Base-by-base conservation (phyloP, 169 alveolate species). In the Cryptosporidium ubiquitum region DNA sequence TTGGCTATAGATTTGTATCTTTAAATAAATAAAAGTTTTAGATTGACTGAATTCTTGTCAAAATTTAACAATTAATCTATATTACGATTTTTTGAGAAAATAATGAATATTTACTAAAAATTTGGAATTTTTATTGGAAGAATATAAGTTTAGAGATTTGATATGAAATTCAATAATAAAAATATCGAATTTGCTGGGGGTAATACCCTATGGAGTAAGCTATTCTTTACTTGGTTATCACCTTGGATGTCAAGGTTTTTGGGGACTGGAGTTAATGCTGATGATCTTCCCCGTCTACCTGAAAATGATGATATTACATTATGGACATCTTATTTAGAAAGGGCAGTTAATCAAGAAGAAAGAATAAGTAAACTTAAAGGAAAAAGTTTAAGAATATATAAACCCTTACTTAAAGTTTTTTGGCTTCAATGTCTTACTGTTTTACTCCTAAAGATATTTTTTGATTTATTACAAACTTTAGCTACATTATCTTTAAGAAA, bases 191-290 rank as follows among this genome's bases (percentile, higher is more conserved):
- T 44, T 47, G 89, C 89, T 18, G 89, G 89, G 52, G 89, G 89
- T 18, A 61, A 33, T 39, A 60, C 39, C 52, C 47, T 44, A 31
- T 79, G 89, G 89, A 57, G 68, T 64, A 79, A 49, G 64, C 33
- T 79, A 39, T 47, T 79, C 20, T 79, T 79, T 64, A 79, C 75
- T 18, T 79, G 89, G 89, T 40, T 79, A 29, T 44, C 89, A 3
- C 89, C 89, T 1, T 79, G 89, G 89, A 79, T 79, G 89, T 79
- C 69, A 6, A 79, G 61, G 42, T 79, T 79, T 33, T 31, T 79
- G 7, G 75, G 64, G 23, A n/a, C 75, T 3, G 73, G 89, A 26
- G 61, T 79, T 40, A 79, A 35, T 37, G 52, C 79, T 0, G 89
- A 79, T 47, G 89, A 79, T 18, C 69, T 79, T 5, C 89, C 75